These are phyloP conservation scores for Phytophthora pseudosyringae DNA, from an alignment of 352 stramenopile genomes.

Conservation along the genomic window DNA sequence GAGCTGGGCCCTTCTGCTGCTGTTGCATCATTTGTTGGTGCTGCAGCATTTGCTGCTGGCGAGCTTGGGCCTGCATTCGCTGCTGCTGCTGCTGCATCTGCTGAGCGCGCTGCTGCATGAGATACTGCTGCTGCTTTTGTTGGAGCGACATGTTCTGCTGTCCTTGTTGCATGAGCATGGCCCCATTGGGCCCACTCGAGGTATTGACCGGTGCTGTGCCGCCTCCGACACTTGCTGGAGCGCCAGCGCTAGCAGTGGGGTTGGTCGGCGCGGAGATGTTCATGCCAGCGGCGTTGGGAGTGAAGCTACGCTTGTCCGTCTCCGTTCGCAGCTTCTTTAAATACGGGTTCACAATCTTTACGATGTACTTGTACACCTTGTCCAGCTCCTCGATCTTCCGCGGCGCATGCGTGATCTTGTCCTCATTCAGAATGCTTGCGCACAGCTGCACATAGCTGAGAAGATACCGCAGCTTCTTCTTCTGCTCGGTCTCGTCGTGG, in stretches of 20 bases:
- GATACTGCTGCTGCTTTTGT: conserved; percentile 55
- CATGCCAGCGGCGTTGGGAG: conserved; percentile 33
- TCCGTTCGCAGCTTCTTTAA: conserved; percentile 87
- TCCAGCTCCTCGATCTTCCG: conserved; percentile 86
- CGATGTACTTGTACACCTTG: conserved; percentile 91
- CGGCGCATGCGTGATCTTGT: conserved; percentile 70
- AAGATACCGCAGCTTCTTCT: conserved; percentile 87
- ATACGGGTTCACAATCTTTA: conserved; percentile 89
- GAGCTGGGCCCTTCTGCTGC: conserved; percentile 34
- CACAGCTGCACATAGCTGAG: conserved; percentile 86
- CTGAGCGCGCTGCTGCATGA: conserved; percentile 57
- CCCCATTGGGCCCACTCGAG: conserved; percentile 25
- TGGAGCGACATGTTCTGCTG: conserved; percentile 40
- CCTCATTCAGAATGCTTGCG: conserved; percentile 77
- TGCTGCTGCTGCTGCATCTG: conserved; percentile 69
- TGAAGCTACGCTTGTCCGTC: conserved; percentile 70
- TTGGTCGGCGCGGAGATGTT: conserved; percentile 20
- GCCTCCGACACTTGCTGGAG: conserved; percentile 18
- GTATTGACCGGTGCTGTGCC: conserved; percentile 13
- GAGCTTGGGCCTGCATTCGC: conserved; percentile 51
- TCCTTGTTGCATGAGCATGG: conserved; percentile 40
- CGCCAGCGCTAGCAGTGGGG: conserved; percentile 23
- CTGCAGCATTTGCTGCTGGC: conserved; percentile 55
- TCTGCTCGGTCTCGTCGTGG: conserved; percentile 86
- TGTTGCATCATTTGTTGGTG: conserved; percentile 52